Percentiles rank a stretch among this genome's conserved stretches.
phyloP scores from a whole-genome alignment of 805 yeast species.

The Pichia exigua region DNA sequence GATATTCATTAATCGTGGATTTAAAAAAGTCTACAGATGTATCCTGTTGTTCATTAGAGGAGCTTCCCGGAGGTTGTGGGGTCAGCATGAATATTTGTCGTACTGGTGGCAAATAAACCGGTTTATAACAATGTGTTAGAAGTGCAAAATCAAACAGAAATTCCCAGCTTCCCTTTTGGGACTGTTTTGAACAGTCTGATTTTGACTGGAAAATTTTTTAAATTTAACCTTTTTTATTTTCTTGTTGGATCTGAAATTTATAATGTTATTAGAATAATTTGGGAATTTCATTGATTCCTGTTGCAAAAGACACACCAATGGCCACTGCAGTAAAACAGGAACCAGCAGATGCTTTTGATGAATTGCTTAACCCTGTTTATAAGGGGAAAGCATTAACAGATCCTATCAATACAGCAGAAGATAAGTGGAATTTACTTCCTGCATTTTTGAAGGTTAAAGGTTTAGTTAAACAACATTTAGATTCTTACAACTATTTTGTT shows the following conservation, averaged over 20 bases:
- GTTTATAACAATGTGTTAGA: not conserved
- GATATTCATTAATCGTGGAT: slow-evolving; percentile 75
- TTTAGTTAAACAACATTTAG: slow-evolving; percentile 92
- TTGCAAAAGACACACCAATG: not conserved
- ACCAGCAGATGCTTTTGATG: slow-evolving; percentile 52
- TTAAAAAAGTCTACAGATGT: slow-evolving; percentile 36
- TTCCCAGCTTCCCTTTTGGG: not conserved
- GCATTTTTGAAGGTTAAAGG: slow-evolving; percentile 96
- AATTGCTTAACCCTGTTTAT: slow-evolving; percentile 70
- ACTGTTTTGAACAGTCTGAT: not conserved
- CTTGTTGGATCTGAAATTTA: not conserved
- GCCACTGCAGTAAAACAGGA: slow-evolving; percentile 4
- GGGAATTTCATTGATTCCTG: not conserved
- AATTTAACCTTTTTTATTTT: not conserved
- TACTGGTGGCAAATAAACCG: not conserved
- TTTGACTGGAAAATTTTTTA: not conserved
- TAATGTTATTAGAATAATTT: not conserved
- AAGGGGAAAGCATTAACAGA: slow-evolving; percentile 84
- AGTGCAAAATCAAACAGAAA: not conserved
- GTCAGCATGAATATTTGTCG: not conserved
- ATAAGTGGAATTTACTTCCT: slow-evolving; percentile 94
- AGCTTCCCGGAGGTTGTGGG: slow-evolving; percentile 3
- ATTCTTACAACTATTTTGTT: slow-evolving; percentile 95
- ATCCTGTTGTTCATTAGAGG: not conserved
- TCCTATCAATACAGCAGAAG: slow-evolving; percentile 84